A percentile compares a stretch with the other conserved stretches of the same genome.
Conservation (phyloP, 257 asterid genomes). For the Nicotiana undulata region DNA sequence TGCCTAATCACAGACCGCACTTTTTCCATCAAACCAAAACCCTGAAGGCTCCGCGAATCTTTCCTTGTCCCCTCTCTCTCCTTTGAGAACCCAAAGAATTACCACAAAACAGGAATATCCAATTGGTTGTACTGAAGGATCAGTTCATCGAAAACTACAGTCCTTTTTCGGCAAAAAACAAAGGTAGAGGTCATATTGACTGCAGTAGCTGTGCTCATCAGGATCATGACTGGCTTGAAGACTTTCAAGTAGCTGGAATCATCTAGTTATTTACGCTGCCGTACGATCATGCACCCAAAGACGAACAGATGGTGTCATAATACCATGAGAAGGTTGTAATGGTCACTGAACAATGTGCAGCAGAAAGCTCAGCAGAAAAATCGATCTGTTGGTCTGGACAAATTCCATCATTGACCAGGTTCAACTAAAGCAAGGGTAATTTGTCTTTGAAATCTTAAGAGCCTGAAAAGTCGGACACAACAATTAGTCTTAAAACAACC, state of each 20-base stretch:
- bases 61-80: neutral
- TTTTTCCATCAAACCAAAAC: neutral
- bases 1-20: neutral
- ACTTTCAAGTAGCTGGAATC: neutral
- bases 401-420: neutral
- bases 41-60: neutral
- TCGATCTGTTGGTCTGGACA: neutral
- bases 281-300: no score
- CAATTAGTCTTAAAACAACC: neutral
- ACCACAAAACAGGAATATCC: neutral
- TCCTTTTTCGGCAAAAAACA: neutral
- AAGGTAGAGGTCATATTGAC: neutral
- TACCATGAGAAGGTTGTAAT: no score
- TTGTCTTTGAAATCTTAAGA: neutral
- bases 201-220: neutral
- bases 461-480: neutral
- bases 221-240: neutral
- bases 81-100: neutral
- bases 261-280: neutral
- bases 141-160: neutral
- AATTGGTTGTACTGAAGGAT: neutral
- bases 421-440: neutral
- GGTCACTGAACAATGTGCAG: neutral
- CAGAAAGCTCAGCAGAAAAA: neutral
- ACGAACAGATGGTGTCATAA: neutral